Evolutionary conservation across 2,329 filamentous ascomycete species (phyloP).

Genomic region (Fusarium humuli): DNA sequence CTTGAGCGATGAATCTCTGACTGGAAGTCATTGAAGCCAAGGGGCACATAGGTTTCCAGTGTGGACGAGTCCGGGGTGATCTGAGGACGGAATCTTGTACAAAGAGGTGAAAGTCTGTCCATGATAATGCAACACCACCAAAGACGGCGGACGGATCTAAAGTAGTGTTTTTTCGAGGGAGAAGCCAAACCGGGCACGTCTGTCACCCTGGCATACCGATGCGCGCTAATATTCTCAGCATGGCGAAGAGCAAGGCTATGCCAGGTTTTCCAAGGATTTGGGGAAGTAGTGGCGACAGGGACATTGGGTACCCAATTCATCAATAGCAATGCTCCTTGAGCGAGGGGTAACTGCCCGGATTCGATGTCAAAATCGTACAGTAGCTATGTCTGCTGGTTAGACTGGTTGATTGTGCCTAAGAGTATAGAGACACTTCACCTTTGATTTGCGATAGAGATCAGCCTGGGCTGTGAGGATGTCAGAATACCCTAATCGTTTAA

Average conservation of each 20-base stretch:
- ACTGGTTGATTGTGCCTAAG: neutral
- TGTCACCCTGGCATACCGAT: neutral
- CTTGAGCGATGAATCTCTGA: neutral
- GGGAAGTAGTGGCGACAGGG: neutral
- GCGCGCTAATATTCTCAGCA: neutral
- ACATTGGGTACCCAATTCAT: neutral
- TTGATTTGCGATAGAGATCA: constrained; percentile 1
- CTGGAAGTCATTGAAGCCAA: neutral
- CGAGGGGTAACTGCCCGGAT: neutral
- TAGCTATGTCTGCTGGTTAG: neutral
- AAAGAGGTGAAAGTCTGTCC: neutral
- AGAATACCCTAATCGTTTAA: neutral
- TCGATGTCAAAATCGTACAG: neutral
- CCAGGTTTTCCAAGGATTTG: neutral
- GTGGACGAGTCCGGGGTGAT: neutral
- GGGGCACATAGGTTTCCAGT: neutral
- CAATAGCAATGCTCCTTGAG: neutral
- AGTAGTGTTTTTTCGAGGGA: neutral
- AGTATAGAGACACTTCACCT: neutral
- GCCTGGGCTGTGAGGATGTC: neutral
- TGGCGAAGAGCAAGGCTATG: neutral
- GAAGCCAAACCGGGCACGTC: neutral
- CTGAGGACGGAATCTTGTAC: neutral
- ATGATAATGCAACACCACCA: constrained; percentile 9
- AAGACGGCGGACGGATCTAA: neutral